Base-by-base conservation (phyloP, 768 basidiomycete genomes). In the Xanthoconium purpureum region DNA sequence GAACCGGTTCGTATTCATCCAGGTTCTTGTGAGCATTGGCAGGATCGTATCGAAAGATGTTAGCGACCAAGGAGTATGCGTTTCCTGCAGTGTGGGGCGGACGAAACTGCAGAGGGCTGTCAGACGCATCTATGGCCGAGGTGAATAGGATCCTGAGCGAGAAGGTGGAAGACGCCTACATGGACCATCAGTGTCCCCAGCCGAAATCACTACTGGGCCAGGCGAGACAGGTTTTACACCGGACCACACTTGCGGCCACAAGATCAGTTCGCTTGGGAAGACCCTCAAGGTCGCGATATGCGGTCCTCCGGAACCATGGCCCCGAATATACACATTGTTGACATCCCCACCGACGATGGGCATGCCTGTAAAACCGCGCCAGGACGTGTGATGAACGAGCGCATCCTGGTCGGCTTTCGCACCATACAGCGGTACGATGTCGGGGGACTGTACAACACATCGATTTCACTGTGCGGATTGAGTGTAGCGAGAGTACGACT, bases 31-130 rank as follows among this genome's bases (percentile, higher is more conserved):
- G 5, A n/a, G 18, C 29, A 10, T 49, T 38, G 8, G 20, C 39
- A 2, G 33, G 18, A 14, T 12, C 15, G n/a, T 33, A 29, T 18
- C 57, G 39, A 13, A 58, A 50, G 2, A 60, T 40, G 18, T 58
- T 35, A 17, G 57, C 56, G 17, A 60, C 44, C 56, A 60, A 50
- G 14, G 59, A 53, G 35, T 47, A 47, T 36, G 52, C n/a, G 7
- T 43, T 45, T 40, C 56, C 52, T 3, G 44, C 40, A 20, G 29
- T 32, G 20, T 60, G 52, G 3, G 56, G 38, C 28, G 59, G 59
- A n/a, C 59, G 51, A 43, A 60, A 59, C 20, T 29, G 43, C 6
- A 60, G 6, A 35, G 36, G 56, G 9, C 38, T 8, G 6, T 33
- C 37, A 17, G 42, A 46, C 36, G 47, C 57, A 7, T 42, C 59